Base-by-base conservation (phyloP, 768 basidiomycete genomes). In the Tephrocybe sp. region DNA sequence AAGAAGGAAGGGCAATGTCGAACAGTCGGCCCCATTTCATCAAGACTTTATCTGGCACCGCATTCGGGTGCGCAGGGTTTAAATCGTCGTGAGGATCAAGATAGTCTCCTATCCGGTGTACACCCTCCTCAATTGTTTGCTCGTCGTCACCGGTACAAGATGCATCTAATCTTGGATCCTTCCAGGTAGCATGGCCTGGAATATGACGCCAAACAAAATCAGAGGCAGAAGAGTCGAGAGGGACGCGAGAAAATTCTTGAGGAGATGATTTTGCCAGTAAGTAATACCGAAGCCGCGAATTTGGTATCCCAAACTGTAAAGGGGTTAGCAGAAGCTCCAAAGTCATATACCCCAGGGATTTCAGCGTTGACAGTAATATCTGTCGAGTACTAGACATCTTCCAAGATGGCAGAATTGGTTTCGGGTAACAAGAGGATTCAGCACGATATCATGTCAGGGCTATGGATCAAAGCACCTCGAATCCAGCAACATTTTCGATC, bases 401-500 rank as follows among this genome's bases (percentile, higher is more conserved):
- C 11, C 34, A 44, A 60, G n/a, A 37, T 24, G 29, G 30, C 30
- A 39, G 19, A 7, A 41, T 50, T 29, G 37, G 5, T 34, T 34
- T 22, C n/a, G n/a, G n/a, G n/a, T 10, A 19, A 12, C 40, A 11
- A 19, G 18, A 43, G 16, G 19, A n/a, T 42, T 43, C 11, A 49
- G 42, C 45, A 49, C 50, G 56, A 21, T 25, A 21, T 9, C 12
- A 45, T 29, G 4, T n/a, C 21, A 23, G 33, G 41, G 42, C 38
- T 33, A 50, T 42, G 36, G 48, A 52, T 44, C 29, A 9, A 65
- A 64, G 58, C 62, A 88, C 89, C 81, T 89, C 86, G 56, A 91
- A 91, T 7, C 88, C 88, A 9, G 83, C 86, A 3, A 92, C 90
- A 56, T 91, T 91, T 61, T 91, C 90, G 8, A 92, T 70, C 10